Evolutionary conservation across 352 stramenopile genomes (phyloP).

Genomic region (Globisporangium uncinulatum): DNA sequence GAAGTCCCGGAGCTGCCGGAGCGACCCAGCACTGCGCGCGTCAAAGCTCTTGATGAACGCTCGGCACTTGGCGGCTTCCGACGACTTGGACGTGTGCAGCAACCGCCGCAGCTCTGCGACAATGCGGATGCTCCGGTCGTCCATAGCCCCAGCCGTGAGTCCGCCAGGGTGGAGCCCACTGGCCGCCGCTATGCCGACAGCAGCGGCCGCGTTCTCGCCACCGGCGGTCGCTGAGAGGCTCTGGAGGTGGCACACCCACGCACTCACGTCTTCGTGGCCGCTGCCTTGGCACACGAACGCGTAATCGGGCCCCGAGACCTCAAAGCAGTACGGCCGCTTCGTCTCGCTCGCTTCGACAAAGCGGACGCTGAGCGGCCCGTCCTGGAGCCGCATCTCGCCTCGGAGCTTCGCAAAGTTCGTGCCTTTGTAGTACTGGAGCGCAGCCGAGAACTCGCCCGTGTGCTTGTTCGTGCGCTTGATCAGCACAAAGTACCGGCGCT

Average conservation of each 20-base stretch:
- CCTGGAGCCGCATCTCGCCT: constrained; percentile 71
- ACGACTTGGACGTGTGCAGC: constrained; percentile 73
- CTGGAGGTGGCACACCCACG: constrained; percentile 80
- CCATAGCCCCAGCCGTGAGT: constrained; percentile 27
- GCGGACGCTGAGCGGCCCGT: constrained; percentile 56
- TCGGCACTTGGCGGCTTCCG: constrained; percentile 62
- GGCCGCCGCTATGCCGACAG: constrained; percentile 28
- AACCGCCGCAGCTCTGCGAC: constrained; percentile 71
- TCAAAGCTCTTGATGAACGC: constrained; percentile 62
- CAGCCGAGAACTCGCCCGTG: constrained; percentile 66
- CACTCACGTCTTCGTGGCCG: constrained; percentile 82
- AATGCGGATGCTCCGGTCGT: constrained; percentile 74
- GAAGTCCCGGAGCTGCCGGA: constrained; percentile 62
- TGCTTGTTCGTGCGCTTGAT: constrained; percentile 66
- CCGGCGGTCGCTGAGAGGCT: constrained; percentile 39
- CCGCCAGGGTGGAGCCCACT: constrained; percentile 31
- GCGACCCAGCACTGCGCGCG: constrained; percentile 24
- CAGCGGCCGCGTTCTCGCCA: constrained; percentile 29
- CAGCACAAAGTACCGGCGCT: constrained; percentile 84
- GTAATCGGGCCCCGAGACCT: constrained; percentile 65
- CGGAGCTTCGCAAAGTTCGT: constrained; percentile 76
- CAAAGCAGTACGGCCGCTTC: constrained; percentile 82
- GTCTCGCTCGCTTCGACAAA: constrained; percentile 77
- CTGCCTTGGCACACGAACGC: constrained; percentile 73
- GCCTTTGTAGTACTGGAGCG: constrained; percentile 84